Evolutionary conservation across 192 early-diverging fungal genomes (phyloP), one percentile per base, ranked within the genome.

Genomic region (Entomortierella chlamydospora): DNA sequence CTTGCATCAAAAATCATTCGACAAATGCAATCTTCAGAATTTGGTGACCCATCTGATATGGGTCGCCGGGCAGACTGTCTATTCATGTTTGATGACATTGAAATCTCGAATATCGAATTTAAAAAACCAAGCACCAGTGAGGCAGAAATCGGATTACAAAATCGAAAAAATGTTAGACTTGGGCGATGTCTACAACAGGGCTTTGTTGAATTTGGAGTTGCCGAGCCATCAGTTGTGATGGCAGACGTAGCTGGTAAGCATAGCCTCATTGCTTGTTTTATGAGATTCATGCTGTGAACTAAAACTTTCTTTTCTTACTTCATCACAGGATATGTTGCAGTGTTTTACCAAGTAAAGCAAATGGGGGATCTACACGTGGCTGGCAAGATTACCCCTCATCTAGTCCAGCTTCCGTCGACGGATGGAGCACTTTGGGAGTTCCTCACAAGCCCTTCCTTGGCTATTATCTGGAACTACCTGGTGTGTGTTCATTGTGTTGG

Each of bases 81-180:
- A 8, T 58, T 68, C 28, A 43, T 58, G 34, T 1, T 5, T 1
- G 20, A 34, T 15, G 65, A 41, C 11, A 45, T 68, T 41, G 65
- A 68, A 42, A 1, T 68, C 22, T 68, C 65, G n/a, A 68, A 68
- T 39, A 58, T 68, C 23, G 65, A 68, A 28, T 68, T 68, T 22
- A 58, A 58, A 50, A 41, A 42, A 1, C 25, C 56, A 17, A 43
- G 58, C 17, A 57, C 58, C 29, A 6, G 55, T 3, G 43, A 30
- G 4, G 34, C 2, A n/a, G 65, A 68, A 17, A 4, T 58, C 20
- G 65, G 43, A 49, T 49, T 68, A 12, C 65, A 68, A 50, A 68
- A 68, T 33, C 55, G 65, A 15, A 68, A 68, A 45, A 68, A 68
- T 34, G 43, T 68, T 6, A 39, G 65, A 3, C 31, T 68, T 1